Percentiles rank a stretch among this genome's conserved stretches.
Evolutionary conservation across 2,329 filamentous ascomycete genomes (phyloP).

Genomic region (Exophiala aquamarina): DNA sequence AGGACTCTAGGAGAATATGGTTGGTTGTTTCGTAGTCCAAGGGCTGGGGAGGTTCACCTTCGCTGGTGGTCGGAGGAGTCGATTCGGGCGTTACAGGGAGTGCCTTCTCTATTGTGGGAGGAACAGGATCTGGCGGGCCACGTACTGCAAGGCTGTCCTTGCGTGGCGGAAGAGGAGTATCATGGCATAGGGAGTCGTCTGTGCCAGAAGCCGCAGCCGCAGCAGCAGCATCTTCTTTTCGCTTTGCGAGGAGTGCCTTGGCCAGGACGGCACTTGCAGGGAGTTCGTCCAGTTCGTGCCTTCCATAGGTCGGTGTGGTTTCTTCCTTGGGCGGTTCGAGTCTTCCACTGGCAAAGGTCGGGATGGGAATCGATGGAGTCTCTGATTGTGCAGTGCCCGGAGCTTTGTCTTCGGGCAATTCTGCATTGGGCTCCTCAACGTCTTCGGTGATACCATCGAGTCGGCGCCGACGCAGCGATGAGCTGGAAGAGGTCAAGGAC

Average conservation of each 20-base stretch:
- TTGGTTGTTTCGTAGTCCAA: conserved; percentile 19
- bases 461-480: conserved; percentile 72
- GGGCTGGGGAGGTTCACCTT: conserved; percentile 14
- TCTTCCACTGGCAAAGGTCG: too few relatives aligned
- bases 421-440: conserved; percentile 42
- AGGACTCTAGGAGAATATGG: conserved; percentile 18
- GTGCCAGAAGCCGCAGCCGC: neutral
- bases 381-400: conserved; percentile 54
- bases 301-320: conserved; percentile 16
- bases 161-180: conserved; percentile 5
- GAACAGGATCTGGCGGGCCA: conserved; percentile 2
- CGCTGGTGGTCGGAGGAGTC: conserved; percentile 21
- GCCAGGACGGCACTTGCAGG: conserved; percentile 30
- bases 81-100: conserved; percentile 19
- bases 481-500: conserved; percentile 81
- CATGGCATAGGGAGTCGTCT: neutral
- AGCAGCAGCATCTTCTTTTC: conserved; percentile 22
- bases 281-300: conserved; percentile 25
- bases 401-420: conserved; percentile 45
- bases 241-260: conserved; percentile 28
- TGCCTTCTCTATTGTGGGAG: conserved; percentile 12
- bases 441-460: conserved; percentile 94
- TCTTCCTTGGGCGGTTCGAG: conserved; percentile 11
- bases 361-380: conserved; percentile 23
- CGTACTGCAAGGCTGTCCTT: conserved; percentile 10